Conservation (phyloP, 164 flowering plant species). For the Cinnamomum chago region DNA sequence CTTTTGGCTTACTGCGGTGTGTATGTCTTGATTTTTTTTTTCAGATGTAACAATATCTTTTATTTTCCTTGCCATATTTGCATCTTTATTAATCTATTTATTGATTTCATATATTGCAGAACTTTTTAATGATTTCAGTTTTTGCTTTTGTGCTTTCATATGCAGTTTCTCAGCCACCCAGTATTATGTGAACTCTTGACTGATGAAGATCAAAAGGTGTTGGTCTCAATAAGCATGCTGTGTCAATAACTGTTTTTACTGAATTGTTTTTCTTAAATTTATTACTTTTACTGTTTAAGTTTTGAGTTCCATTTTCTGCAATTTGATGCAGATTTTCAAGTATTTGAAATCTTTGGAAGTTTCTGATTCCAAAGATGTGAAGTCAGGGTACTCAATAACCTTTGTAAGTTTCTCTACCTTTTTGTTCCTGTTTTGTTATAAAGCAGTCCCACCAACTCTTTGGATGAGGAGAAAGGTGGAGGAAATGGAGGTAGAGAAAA, state of each 20-base stretch:
- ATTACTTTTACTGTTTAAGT: neutral
- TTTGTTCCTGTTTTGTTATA: neutral
- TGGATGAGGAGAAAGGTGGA: too few relatives aligned
- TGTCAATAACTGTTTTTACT: neutral
- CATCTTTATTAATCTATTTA: neutral
- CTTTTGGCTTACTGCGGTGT: slow-evolving; percentile 89
- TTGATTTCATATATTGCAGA: neutral
- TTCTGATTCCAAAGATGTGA: slow-evolving; percentile 74
- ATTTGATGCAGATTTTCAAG: slow-evolving; percentile 61
- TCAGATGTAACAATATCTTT: neutral
- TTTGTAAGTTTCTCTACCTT: slow-evolving; percentile 55
- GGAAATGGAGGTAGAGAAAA: too few relatives aligned
- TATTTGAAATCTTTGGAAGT: slow-evolving; percentile 72
- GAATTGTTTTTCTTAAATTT: neutral
- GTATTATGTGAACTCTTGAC: slow-evolving; percentile 62
- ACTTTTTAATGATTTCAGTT: slow-evolving; percentile 4
- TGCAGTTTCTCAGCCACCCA: slow-evolving; percentile 92
- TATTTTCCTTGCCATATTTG: neutral
- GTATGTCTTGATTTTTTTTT: neutral
- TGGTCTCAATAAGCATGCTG: slow-evolving; percentile 1
- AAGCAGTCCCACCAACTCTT: neutral
- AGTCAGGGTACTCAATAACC: slow-evolving; percentile 76
- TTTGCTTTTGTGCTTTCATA: slow-evolving; percentile 1
- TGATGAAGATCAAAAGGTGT: slow-evolving; percentile 87
- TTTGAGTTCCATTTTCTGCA: neutral